phyloP scores from a whole-genome alignment of 192 early-diverging fungal species.

The Rhizophagus clarus region DNA sequence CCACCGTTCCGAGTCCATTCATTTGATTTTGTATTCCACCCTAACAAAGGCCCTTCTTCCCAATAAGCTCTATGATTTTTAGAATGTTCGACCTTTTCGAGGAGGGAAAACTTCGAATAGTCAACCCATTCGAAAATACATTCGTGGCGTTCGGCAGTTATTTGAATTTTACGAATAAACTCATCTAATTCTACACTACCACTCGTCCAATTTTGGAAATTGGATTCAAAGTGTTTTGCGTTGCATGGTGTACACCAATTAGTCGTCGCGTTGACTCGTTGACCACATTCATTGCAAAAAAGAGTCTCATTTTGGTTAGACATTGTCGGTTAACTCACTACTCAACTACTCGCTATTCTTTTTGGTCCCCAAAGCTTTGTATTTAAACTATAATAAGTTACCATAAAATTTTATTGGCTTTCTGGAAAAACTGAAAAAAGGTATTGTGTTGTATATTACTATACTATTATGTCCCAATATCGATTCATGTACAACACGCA shows the following conservation, averaged over 20 bases:
- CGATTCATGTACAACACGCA: too few relatives aligned
- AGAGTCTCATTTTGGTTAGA: background rate
- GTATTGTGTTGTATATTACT: too few relatives aligned
- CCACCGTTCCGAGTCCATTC: background rate
- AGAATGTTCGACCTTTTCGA: background rate
- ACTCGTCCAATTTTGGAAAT: conserved; percentile 14
- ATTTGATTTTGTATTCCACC: conserved; percentile 9
- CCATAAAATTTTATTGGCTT: background rate
- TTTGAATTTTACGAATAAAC: conserved; percentile 9
- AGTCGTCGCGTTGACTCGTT: background rate
- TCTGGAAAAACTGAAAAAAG: too few relatives aligned
- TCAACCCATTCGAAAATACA: background rate
- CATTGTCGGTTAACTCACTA: conserved; percentile 6
- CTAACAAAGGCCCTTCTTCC: conserved; percentile 15
- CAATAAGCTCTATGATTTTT: conserved; percentile 8
- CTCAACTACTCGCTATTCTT: background rate
- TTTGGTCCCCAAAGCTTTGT: background rate
- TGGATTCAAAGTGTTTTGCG: background rate
- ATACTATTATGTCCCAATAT: too few relatives aligned
- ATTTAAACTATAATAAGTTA: conserved; percentile 8
- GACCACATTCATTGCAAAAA: conserved; percentile 5
- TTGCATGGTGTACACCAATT: conserved; percentile 14
- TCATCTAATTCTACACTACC: background rate
- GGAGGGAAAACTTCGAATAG: background rate
- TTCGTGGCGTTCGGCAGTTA: background rate